Evolutionary conservation across 345 rosid genomes (phyloP), one percentile per base, ranked within the genome.

Genomic region (Hibiscus syriacus): DNA sequence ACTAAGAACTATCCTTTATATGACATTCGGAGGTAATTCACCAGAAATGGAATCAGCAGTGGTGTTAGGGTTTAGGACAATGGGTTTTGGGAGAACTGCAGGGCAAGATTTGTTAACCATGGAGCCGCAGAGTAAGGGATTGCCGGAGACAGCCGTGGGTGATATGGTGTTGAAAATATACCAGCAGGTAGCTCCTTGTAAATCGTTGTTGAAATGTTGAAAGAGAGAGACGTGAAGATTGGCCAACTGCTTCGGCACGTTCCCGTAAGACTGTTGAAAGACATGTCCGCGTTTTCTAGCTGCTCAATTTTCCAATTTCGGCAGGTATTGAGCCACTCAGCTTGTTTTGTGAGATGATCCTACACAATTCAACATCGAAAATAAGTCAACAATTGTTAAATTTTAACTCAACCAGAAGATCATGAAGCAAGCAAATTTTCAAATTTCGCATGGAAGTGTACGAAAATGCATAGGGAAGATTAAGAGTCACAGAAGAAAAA

Each of bases 61-160:
- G 19, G 88, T 80, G 69, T 94, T 89, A 2, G 99, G 97, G 54
- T 93, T 89, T 66, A 93, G 90, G 77, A 93, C 98, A 46, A 90
- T 87, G 38, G 98, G 98, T 77, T 93, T 93, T 12, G 96, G 97
- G 70, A 83, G 81, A 54, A 87, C 90, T 4, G 86, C 81, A 12
- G 90, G 92, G 73, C 98, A 93, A 66, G 98, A 87, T 59, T 75
- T 86, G 46, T 86, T 90, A 69, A 82, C 97, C n/a, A 82, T 84
- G 53, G 96, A 74, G 20, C 98, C 97, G 49, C 98, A 90, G 29
- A 93, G 96, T 17, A 82, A 81, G 1, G 92, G 90, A 79, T 93
- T 93, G 29, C 86, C 90, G 41, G 75, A 72, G 58, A 93, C 87
- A 2, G 97, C 89, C 43, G 73, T 72, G 2, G 97, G 90, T 3